Evolutionary conservation across 1,284 basidiomycete species (phyloP), one percentile per base, ranked within the genome.

Genomic region (Schizophyllum commune): DNA sequence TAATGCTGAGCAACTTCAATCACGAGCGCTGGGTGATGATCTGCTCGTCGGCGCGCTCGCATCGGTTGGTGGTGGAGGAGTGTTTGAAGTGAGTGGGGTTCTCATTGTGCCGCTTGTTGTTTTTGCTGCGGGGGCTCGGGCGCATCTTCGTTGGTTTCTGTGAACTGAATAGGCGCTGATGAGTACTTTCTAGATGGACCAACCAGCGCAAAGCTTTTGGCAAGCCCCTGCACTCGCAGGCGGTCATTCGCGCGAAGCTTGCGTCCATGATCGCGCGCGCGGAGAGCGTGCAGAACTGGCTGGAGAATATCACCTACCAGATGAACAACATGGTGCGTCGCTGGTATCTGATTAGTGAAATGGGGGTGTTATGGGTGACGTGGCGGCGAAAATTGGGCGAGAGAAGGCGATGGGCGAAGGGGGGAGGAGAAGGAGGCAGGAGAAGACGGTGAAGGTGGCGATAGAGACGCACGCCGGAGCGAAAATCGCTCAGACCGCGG

Each of bases 291-390:
- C 94, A 97, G 71, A 84, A 83, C 56, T 97, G 94, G 93, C 77
- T 96, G 27, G 95, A 98, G 76, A 89, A 85, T 69, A 77, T 96
- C 64, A 96, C 94, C 0, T 86, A 89, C 73, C 94, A 96, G 74
- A 96, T 96, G 94, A 86, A 83, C 71, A 87, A 94, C 68, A 94
- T 94, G 92, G 59, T 70, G 39, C 39, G 39, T 47, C 39, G 39
- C 39, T 11, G 39, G 9, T 47, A 47, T 47, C 39, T 47, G 39
- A 47, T 47, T 27, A n/a, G n/a, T n/a, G n/a, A n/a, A n/a, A n/a
- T 13, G 6, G 34, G 34, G 34, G 6, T 39, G 34, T 3, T 47
- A 8, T 3, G 9, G 39, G 39, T 2, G 8, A 9, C 4, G 39
- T 2, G 2, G 39, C 3, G 8, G 39, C 4, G 9, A 8, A 47